Conservation (phyloP, 2,329 filamentous ascomycete genomes). For the Fusarium stilboides region DNA sequence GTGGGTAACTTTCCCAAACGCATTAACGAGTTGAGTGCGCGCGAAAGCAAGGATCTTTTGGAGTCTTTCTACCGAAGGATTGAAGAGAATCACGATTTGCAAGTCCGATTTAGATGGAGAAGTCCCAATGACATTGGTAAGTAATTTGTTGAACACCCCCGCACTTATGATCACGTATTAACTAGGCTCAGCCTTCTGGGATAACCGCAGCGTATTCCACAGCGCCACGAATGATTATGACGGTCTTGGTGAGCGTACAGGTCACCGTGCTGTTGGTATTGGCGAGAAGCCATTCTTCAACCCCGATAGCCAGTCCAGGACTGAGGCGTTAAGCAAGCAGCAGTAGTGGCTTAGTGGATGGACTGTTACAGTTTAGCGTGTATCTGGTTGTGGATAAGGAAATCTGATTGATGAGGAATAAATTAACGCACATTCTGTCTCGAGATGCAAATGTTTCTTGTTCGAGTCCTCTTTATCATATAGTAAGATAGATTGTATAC, state of each 20-base stretch:
- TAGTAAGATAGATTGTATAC: no score
- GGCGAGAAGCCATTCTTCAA: slow-evolving; percentile 70
- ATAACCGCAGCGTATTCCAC: slow-evolving; percentile 72
- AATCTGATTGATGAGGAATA: no score
- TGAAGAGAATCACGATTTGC: slow-evolving; percentile 64
- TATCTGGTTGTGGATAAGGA: no score
- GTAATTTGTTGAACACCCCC: rapidly evolving
- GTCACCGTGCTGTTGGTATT: slow-evolving; percentile 68
- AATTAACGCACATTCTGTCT: no score
- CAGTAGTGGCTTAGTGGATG: background rate
- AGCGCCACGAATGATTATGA: slow-evolving; percentile 72
- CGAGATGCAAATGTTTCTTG: no score
- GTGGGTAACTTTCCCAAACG: slow-evolving; percentile 60
- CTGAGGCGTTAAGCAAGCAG: slow-evolving; percentile 2
- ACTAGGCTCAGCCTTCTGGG: slow-evolving; percentile 67
- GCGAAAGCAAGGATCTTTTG: slow-evolving; percentile 61
- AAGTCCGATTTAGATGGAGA: slow-evolving; percentile 63
- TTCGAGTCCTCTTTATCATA: no score
- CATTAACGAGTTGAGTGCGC: slow-evolving; percentile 61
- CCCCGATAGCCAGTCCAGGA: slow-evolving; percentile 63
- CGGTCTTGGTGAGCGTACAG: slow-evolving; percentile 64
- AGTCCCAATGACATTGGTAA: slow-evolving; percentile 58
- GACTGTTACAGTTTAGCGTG: background rate
- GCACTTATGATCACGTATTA: background rate
- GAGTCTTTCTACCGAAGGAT: slow-evolving; percentile 60